Evolutionary conservation across 2,329 filamentous ascomycete species (phyloP), one percentile per base, ranked within the genome.

Genomic region (Myriosclerotinia duriaeana): DNA sequence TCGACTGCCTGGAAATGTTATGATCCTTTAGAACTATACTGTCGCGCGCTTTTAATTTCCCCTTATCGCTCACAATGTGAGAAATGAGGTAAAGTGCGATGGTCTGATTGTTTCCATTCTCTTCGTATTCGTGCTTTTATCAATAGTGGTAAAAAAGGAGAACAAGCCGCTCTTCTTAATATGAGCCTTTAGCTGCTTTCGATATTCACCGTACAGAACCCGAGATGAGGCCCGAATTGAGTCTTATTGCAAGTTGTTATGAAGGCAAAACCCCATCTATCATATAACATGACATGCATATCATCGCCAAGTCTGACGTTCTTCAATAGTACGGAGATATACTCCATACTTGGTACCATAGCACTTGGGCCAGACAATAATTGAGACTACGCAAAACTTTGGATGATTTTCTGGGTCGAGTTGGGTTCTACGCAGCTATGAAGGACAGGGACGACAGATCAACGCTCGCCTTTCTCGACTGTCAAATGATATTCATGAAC

Each of bases 401-500:
- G 20, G 17, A 34, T 38, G 40, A 34, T 36, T 46, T 46, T 46
- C 55, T 44, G 17, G 42, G 26, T 26, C 22, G 34, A 34, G 20
- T 36, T n/a, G 34, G 26, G 42, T 46, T 48, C 42, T n/a, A 46
- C 22, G 30, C 26, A 48, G 34, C 44, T 50, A 38, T 50, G 30
- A 60, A 60, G 38, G 42, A 59, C 36, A 22, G 8, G 36, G 20
- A 60, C 12, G 56, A 50, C 15, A 40, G 58, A 61, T 61, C 44
- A 38, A 20, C 30, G 4, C 6, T 60, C 11, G n/a, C 20, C 30
- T 50, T 26, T 38, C 20, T 36, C n/a, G 34, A 26, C 12, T 38
- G 20, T 60, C 44, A 26, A 60, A 50, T 60, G 44, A 60, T 60
- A 26, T 50, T 60, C 44, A 50, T 60, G 58, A 26, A 60, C 14